Evolutionary conservation across 805 yeast genomes (phyloP), one percentile per base, ranked within the genome.

Genomic region (Ogataea zsoltii): DNA sequence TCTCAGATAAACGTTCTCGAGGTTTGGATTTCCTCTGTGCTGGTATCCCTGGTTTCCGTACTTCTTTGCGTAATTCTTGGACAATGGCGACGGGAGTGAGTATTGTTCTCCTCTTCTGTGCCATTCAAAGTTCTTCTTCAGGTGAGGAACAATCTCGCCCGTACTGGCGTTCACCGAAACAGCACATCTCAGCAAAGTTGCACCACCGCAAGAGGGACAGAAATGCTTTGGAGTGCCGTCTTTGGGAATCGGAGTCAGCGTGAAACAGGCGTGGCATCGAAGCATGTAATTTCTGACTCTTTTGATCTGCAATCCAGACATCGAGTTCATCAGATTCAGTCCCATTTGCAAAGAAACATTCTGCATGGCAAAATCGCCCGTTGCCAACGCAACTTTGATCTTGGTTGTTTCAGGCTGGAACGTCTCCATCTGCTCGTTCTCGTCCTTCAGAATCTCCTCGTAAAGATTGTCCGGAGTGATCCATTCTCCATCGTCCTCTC

Each of bases 291-390:
- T 88, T 63, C 96, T 78, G 28, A 94, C 85, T 63, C 88, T 80
- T 54, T 80, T 85, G 67, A 94, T 91, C 57, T 84, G 89, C 51
- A 83, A 71, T 16, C 99, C 99, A 1, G 91, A 80, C 70, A 80
- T 76, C 18, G 87, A 74, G 66, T 91, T 91, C 82, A 94, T 85
- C 55, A 92, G 72, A 54, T 88, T 85, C 46, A 94, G 66, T 4
- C 97, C 97, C 56, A 94, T 76, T 66, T 92, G 98, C 69, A 94
- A 74, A 1, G 96, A 79, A 13, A 91, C 96, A 66, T 94, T 94
- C 67, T 94, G 99, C 59, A 92, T 88, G 2, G 99, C 98, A 70
- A 92, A 94, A 79, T 94, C 99, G 21, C 96, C 96, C 0, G 97
- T 86, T 0, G 96, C 84, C 40, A 94, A 68, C 2, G 97, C 99